phyloP scores from a whole-genome alignment of 1,139 yeast species.

The Blastobotrys capitulatus region DNA sequence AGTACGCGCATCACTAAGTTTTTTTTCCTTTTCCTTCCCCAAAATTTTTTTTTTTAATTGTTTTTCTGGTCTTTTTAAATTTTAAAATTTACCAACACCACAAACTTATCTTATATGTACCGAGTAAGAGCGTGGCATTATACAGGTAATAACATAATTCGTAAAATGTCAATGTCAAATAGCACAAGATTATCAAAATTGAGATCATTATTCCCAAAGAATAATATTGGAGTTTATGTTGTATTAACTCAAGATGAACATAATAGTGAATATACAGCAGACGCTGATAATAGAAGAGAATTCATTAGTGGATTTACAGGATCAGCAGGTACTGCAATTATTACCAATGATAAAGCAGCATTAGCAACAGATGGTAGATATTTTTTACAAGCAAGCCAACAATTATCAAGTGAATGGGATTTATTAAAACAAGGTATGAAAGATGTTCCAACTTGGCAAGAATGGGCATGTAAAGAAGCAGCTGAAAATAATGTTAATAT shows the following conservation, averaged over 20 bases:
- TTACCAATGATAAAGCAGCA: conserved; percentile 70
- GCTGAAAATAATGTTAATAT: conserved; percentile 34
- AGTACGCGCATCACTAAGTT: too few relatives aligned
- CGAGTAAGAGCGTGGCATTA: conserved; percentile 15
- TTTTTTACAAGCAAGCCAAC: conserved; percentile 83
- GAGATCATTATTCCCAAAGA: conserved; percentile 58
- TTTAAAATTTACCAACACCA: too few relatives aligned
- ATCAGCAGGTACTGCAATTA: conserved; percentile 88
- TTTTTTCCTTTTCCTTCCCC: too few relatives aligned
- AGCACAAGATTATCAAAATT: conserved; percentile 44
- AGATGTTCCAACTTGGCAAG: conserved; percentile 79
- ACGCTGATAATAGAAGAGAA: conserved; percentile 74
- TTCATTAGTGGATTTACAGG: conserved; percentile 85
- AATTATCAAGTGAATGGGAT: conserved; percentile 78
- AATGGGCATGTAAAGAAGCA: conserved; percentile 56
- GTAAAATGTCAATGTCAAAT: conserved; percentile 7
- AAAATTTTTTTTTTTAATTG: too few relatives aligned
- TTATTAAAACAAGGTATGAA: conserved; percentile 74
- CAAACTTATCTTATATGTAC: too few relatives aligned
- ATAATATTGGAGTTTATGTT: conserved; percentile 68
- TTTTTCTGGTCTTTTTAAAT: too few relatives aligned
- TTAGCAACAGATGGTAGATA: conserved; percentile 94
- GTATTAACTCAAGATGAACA: conserved; percentile 94
- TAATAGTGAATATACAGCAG: conserved; percentile 82
- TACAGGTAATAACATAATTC: conserved; percentile 5